Evolutionary conservation across 108 stramenopile species (phyloP).

Genomic region (Cyclotella baltica): DNA sequence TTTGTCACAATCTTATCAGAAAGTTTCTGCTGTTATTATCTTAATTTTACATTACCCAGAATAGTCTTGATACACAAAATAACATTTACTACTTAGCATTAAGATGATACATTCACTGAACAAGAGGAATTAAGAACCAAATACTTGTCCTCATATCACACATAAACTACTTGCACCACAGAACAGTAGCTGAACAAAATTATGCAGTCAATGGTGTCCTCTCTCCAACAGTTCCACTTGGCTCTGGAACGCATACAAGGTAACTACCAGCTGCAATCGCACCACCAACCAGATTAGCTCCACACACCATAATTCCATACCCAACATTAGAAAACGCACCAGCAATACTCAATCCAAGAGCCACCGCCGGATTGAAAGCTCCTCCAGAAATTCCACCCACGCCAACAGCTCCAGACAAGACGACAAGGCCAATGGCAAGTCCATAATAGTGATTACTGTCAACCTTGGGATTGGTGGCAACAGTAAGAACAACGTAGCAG

Average conservation of each 20-base stretch:
- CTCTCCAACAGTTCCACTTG: slow-evolving; percentile 21
- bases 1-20: too few relatives aligned
- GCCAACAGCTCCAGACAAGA: slow-evolving; percentile 34
- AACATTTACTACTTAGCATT: too few relatives aligned
- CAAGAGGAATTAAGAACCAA: too few relatives aligned
- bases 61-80: too few relatives aligned
- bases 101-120: too few relatives aligned
- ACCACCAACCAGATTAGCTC: slow-evolving; percentile 25
- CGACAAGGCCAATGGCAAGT: slow-evolving; percentile 34
- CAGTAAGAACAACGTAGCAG: slow-evolving; percentile 34
- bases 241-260: slow-evolving; percentile 15
- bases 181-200: too few relatives aligned
- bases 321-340: slow-evolving; percentile 20
- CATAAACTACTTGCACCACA: too few relatives aligned
- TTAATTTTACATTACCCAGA: too few relatives aligned
- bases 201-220: slow-evolving; percentile 16
- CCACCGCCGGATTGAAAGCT: slow-evolving; percentile 47
- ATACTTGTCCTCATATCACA: too few relatives aligned
- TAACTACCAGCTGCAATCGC: slow-evolving; percentile 22
- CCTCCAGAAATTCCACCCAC: slow-evolving; percentile 37
- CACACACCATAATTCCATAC: slow-evolving; percentile 14
- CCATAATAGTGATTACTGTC: slow-evolving; percentile 37
- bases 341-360: slow-evolving; percentile 36
- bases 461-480: slow-evolving; percentile 32
- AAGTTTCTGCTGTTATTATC: too few relatives aligned